Evolutionary conservation across 2,329 filamentous ascomycete species (phyloP), one percentile per base, ranked within the genome.

Genomic region (Diaporthe vexans): DNA sequence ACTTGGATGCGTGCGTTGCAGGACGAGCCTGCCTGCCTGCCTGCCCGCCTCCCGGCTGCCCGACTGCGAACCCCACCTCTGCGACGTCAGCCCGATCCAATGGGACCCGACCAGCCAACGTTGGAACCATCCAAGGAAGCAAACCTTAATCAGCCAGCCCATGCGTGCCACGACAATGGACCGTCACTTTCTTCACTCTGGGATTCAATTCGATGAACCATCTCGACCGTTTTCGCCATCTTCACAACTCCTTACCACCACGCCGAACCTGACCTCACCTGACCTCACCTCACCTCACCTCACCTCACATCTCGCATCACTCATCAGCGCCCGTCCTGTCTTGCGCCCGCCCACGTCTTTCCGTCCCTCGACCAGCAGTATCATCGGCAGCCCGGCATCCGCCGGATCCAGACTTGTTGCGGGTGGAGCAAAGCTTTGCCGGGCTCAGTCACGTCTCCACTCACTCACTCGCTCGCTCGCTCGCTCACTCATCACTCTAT

Each of bases 131-230:
- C n/a, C 21, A 21, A 11, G 46, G 21, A 52, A 17, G 63, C 63
- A 37, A 67, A 67, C 63, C 63, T 67, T 67, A 67, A 67, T 52
- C 63, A 67, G 63, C 63, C 46, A 67, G 26, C 8, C 59, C 63
- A 67, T 24, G 56, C 21, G 21, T 59, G 61, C 46, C 46, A 52
- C 26, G 63, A 52, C 63, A 51, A 67, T 52, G 46, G 29, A 52
- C 63, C 1, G 29, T 24, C 63, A 40, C 1, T 67, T 67, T n/a
- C n/a, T 15, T 67, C 63, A 37, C 13, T 19, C 63, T 26, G 21
- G 40, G 29, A 26, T 26, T 35, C 46, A 52, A 67, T 67, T 52
- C 29, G 46, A 52, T 52, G 61, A 51, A 21, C 43, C 43, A 52
- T 67, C 43, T 67, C 15, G 26, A 35, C 19, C 11, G 29, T 67